Evolutionary conservation across 2,329 filamentous ascomycete genomes (phyloP), one percentile per base, ranked within the genome.

Genomic region (Chrysoporthe puriensis): DNA sequence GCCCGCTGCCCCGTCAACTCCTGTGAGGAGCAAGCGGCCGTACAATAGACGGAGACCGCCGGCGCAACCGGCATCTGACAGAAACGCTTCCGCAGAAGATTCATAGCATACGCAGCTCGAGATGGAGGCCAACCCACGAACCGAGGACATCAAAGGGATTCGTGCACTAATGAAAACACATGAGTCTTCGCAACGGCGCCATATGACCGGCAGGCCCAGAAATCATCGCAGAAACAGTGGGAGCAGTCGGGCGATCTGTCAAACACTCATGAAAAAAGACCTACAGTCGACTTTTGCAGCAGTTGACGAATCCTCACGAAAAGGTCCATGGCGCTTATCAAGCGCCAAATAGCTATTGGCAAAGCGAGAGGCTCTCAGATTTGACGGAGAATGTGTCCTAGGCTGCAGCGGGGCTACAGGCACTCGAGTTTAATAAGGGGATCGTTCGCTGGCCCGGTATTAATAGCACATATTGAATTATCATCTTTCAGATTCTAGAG

Each of bases 41-140:
- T 68, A 66, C 42, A 66, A 34, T 48, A 68, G 66, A 61, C 59
- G 62, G 21, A 67, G 68, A n/a, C 62, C 63, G 48, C 21, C n/a
- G 9, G n/a, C 44, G 14, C 46, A 62, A 56, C 48, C 56, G 14
- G 32, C 48, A 21, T 32, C 44, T 36, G 54, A 32, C 26, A 54
- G 48, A 36, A 60, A 61, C 48, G 13, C 50, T 32, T n/a, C 40
- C 36, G 52, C 43, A n/a, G n/a, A 62, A 9, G 43, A 21, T 48
- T 14, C 21, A 21, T 59, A 48, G 43, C 16, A 16, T 16, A 5
- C 6, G 42, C 26, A 58, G 26, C 43, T 34, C 18, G 7, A n/a
- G 13, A 61, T 21, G 36, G 14, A 60, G n/a, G 40, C 9, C 11
- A 16, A 16, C 11, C 21, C 18, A 52, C 48, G 21, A 21, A 9